A percentile compares a stretch with the other conserved stretches of the same genome.
Evolutionary conservation across 2,329 filamentous ascomycete genomes (phyloP).

Genomic region (Hymenoscyphus fructigenus): DNA sequence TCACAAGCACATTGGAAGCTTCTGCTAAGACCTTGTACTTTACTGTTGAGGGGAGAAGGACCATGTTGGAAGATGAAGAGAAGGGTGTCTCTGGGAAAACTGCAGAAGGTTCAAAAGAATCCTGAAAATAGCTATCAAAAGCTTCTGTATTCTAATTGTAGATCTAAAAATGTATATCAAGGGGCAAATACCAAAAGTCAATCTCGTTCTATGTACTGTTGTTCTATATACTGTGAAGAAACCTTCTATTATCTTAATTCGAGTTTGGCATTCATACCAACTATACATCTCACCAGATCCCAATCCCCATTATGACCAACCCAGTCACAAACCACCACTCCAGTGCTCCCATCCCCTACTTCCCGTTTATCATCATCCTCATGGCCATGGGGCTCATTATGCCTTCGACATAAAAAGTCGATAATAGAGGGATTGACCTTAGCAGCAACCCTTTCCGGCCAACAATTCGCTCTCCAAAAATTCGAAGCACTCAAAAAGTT

Average conservation of each 20-base stretch:
- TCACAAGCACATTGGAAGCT: constrained; percentile 78
- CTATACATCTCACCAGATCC: constrained; percentile 83
- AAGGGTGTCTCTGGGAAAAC: constrained; percentile 26
- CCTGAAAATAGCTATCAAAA: constrained; percentile 17
- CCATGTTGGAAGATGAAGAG: constrained; percentile 74
- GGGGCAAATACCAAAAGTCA: constrained; percentile 5
- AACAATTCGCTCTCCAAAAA: constrained; percentile 89
- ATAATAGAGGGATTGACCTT: constrained; percentile 78
- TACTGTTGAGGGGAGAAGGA: constrained; percentile 79
- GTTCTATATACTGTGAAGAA: neutral
- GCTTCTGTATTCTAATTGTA: constrained; percentile 33
- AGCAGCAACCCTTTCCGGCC: constrained; percentile 88
- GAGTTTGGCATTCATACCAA: constrained; percentile 82
- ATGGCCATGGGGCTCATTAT: constrained; percentile 41
- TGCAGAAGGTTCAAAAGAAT: constrained; percentile 23
- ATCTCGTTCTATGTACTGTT: neutral
- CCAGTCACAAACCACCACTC: constrained; percentile 91
- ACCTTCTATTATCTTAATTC: constrained; percentile 43
- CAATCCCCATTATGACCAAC: constrained; percentile 85
- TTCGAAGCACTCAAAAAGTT: constrained; percentile 92
- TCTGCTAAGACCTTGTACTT: constrained; percentile 81
- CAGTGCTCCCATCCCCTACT: constrained; percentile 73
- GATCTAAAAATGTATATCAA: constrained; percentile 24
- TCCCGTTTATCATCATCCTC: constrained; percentile 32
- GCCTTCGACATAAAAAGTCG: constrained; percentile 59